Evolutionary conservation across 2,329 filamentous ascomycete species (phyloP).

Genomic region (Cladophialophora immunda): DNA sequence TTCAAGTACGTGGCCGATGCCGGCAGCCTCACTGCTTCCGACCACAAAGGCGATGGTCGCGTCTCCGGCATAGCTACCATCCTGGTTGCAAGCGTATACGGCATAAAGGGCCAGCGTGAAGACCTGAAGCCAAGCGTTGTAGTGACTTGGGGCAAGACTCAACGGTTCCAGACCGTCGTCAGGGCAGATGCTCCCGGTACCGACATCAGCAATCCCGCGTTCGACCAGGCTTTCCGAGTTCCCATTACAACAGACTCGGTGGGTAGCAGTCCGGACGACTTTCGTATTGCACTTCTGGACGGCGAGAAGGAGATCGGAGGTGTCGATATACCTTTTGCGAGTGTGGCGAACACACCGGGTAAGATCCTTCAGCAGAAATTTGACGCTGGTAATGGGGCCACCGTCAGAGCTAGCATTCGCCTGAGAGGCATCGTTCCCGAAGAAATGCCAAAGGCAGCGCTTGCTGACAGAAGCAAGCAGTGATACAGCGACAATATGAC

Average conservation of each 20-base stretch:
- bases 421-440: constrained; percentile 32
- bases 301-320: constrained; percentile 35
- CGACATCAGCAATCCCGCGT: constrained; percentile 37
- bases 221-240: constrained; percentile 37
- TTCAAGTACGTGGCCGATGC: constrained; percentile 38
- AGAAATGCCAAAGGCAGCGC: constrained; percentile 30
- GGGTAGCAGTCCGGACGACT: constrained; percentile 34
- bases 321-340: constrained; percentile 34
- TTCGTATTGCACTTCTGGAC: constrained; percentile 35
- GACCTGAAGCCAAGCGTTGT: constrained; percentile 34
- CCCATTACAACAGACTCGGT: constrained; percentile 36
- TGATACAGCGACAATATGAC: too few species aligned
- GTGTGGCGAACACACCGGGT: constrained; percentile 31
- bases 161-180: constrained; percentile 37
- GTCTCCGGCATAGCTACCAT: constrained; percentile 36
- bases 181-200: constrained; percentile 35
- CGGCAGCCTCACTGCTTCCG: constrained; percentile 35
- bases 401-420: constrained; percentile 35
- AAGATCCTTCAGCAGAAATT: constrained; percentile 36
- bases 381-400: constrained; percentile 34
- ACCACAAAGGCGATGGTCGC: constrained; percentile 37
- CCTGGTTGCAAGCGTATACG: constrained; percentile 33
- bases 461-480: constrained; percentile 29
- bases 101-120: constrained; percentile 34
- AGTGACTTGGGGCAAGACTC: constrained; percentile 34